Evolutionary conservation across 2,329 filamentous ascomycete species (phyloP).

Genomic region (Alternaria tenuissima): DNA sequence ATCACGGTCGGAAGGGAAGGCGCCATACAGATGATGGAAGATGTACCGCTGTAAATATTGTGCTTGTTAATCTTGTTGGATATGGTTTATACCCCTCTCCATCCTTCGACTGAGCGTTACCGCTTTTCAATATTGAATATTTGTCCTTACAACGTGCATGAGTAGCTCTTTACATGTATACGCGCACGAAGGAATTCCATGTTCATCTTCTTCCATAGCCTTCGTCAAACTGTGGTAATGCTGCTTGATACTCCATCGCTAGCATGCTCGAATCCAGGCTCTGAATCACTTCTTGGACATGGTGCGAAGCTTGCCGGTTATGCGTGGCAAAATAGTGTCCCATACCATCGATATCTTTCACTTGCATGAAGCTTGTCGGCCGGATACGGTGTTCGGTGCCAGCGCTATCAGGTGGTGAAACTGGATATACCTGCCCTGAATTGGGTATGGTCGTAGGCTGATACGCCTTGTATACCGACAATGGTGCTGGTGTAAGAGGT

Average conservation of each 20-base stretch:
- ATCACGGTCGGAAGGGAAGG: constrained; percentile 74
- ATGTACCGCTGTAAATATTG: constrained; percentile 64
- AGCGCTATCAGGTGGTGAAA: background rate
- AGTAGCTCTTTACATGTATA: background rate
- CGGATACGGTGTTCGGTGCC: background rate
- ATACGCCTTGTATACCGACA: constrained; percentile 34
- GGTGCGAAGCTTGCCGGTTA: constrained; percentile 22
- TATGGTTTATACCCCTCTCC: background rate
- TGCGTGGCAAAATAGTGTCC: constrained; percentile 18
- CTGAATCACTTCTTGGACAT: background rate
- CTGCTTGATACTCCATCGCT: constrained; percentile 37
- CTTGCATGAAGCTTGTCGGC: background rate
- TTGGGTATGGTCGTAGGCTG: constrained; percentile 14
- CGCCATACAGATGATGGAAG: constrained; percentile 72
- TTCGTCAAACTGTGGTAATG: constrained; percentile 28
- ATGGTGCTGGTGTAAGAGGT: constrained; percentile 11
- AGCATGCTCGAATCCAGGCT: constrained; percentile 27
- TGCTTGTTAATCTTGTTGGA: background rate
- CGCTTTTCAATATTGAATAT: background rate
- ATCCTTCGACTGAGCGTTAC: background rate
- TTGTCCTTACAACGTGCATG: background rate
- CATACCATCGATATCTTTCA: constrained; percentile 11
- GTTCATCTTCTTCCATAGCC: constrained; percentile 22
- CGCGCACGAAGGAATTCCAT: too few species aligned
- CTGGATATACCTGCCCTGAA: background rate